Base-by-base conservation (phyloP, 129 eudicot genomes). In the Flaveria linearis region DNA sequence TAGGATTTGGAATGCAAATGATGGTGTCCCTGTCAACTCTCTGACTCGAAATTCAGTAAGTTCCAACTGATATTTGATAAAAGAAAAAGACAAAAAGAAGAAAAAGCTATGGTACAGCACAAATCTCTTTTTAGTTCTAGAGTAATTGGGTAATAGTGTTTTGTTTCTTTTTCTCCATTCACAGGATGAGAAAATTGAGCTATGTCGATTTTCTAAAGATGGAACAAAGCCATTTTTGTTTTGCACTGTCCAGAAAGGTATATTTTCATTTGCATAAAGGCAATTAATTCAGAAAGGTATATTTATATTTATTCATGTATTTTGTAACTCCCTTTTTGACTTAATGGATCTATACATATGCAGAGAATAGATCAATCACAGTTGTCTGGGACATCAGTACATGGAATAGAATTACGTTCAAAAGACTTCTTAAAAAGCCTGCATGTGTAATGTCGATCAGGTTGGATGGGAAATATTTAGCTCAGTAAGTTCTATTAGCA, bases 211-310 rank as follows among this genome's bases (percentile, higher is more conserved):
- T 81, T 95, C 99, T 20, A 91, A 86, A 79, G 97, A 95, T 82
- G 99, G 96, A 63, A 91, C 99, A 55, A 91, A 82, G 80, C 97
- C 97, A 17, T 95, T 95, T 74, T 64, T 95, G 81, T 95, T 95
- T 86, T 85, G 96, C 84, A 82, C 92, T 60, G 90, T 91, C 69
- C 92, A 87, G 70, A 89, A 84, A 85, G 99, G 99, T 89, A 80
- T 72, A n/a, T 66, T 77, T 69, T 15, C 51, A 30, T 80, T 43
- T 71, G 49, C 42, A 25, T 55, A 16, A 18, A 18, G 45, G 20
- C 22, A 75, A 76, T 14, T 20, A 46, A 42, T 47, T 23, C 30
- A 47, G 4, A 9, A 1, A 25, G 26, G 26, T 25, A 25, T 42
- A 20, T 16, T 20, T 20, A 68, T 10, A 42, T 12, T 25, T 72